Base-by-base conservation (phyloP, 73 alveolate species). In the Paramecium octaurelia region DNA sequence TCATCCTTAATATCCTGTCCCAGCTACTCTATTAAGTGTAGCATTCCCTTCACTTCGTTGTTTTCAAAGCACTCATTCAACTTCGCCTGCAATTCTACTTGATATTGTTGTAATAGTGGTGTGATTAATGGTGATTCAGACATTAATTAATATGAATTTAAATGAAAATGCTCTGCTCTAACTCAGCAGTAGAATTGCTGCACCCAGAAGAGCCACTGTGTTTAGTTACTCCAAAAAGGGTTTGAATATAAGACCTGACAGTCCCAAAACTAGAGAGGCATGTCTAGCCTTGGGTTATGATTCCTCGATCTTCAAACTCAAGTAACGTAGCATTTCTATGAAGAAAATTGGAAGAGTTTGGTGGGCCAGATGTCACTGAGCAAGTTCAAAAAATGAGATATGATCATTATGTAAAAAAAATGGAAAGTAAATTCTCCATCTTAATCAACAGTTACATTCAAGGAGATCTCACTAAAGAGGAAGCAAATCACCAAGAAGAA, bases 211-310 rank as follows among this genome's bases (percentile, higher is more conserved):
- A 34, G 84, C 50, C 6, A 64, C 84, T 12, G 27, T 64, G 84
- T 64, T 64, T 34, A 64, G 50, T 64, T 64, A 64, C 31, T 2
- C 84, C 3, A 64, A 64, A 34, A 64, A 64, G 21, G 84, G 84
- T 0, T 34, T 64, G 31, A 64, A 64, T 64, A 16, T 64, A 34
- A 29, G 88, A 20, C 88, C 88, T 9, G 88, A 75, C 38, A 38
- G 68, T 20, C 88, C 88, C 10, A 75, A 75, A 75, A 75, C 88
- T 9, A 75, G 60, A 38, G 88, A 75, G 60, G 88, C 88, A 35
- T 75, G 88, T 75, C 38, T 75, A n/a, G 88, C 88, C 6, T n/a
- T 75, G 38, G 88, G 88, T 14, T 75, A 14, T 75, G 88, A 75
- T 35, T 6, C 60, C 2, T 29, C 88, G n/a, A 75, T 75, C 20